Evolutionary conservation across 106 monocot genomes (phyloP).

Genomic region (Acorus gramineus): DNA sequence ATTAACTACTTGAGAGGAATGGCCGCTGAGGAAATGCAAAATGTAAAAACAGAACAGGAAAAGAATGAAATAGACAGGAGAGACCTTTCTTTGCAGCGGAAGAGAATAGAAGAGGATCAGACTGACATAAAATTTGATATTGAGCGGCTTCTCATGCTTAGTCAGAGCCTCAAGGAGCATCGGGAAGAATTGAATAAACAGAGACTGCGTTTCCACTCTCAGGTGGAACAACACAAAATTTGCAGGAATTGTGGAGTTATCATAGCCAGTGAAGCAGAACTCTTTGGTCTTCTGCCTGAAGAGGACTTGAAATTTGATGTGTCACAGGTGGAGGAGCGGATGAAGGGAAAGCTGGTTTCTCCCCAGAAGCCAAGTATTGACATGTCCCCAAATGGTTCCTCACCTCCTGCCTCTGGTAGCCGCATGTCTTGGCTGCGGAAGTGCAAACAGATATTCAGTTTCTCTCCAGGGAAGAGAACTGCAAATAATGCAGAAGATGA

Average conservation of each 20-base stretch:
- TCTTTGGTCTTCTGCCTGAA: slow-evolving; percentile 19
- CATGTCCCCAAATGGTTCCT: slow-evolving; percentile 21
- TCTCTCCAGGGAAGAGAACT: slow-evolving; percentile 53
- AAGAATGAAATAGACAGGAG: slow-evolving; percentile 52
- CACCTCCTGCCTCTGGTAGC: slow-evolving; percentile 26
- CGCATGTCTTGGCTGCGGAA: slow-evolving; percentile 60
- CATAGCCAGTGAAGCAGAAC: slow-evolving; percentile 30
- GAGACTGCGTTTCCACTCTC: slow-evolving; percentile 44
- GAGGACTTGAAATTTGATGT: slow-evolving; percentile 14
- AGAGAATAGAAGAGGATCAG: slow-evolving; percentile 58
- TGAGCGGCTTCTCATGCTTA: slow-evolving; percentile 53
- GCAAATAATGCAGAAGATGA: slow-evolving; percentile 14
- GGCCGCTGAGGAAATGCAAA: slow-evolving; percentile 44
- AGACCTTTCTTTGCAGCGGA: slow-evolving; percentile 24
- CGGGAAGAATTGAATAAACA: slow-evolving; percentile 63
- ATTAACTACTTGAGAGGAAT: slow-evolving; percentile 37
- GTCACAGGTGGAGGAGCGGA: slow-evolving; percentile 14
- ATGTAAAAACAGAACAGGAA: slow-evolving; percentile 47
- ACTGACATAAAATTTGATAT: slow-evolving; percentile 77
- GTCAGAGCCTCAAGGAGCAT: slow-evolving; percentile 58
- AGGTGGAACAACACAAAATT: slow-evolving; percentile 39
- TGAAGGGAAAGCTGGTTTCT: slow-evolving; percentile 10
- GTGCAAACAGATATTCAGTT: slow-evolving; percentile 64
- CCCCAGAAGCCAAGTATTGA: slow-evolving; percentile 1
- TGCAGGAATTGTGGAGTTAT: slow-evolving; percentile 66